These are phyloP conservation scores for Wickerhamiella qilinensis DNA, from an alignment of 805 yeast species.

Conservation along the genomic window DNA sequence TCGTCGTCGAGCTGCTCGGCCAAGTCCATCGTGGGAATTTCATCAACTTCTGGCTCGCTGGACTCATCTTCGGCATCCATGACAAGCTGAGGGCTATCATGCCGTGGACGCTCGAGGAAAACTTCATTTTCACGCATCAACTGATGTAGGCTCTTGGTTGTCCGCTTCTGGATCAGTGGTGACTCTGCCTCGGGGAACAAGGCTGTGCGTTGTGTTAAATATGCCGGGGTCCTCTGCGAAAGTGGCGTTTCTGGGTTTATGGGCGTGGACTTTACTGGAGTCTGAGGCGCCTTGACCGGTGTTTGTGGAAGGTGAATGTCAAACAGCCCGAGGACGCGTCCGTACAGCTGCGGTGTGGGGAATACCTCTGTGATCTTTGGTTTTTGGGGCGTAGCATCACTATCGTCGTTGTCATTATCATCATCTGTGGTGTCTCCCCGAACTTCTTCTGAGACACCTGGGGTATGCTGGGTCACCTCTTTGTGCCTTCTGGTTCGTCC, in stretches of 20 bases:
- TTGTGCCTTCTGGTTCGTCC: too few species aligned
- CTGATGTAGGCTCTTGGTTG: not conserved
- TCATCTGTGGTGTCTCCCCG: not conserved
- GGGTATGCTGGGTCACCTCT: not conserved
- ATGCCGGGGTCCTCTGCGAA: slow-evolving; percentile 7
- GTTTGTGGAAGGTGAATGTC: slow-evolving; percentile 30
- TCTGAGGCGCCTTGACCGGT: slow-evolving; percentile 5
- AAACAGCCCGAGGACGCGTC: slow-evolving; percentile 57
- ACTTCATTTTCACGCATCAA: not conserved
- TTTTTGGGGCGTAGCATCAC: slow-evolving; percentile 4
- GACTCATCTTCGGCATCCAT: not conserved
- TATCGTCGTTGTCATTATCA: not conserved
- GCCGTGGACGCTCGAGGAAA: too few species aligned
- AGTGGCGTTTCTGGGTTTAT: slow-evolving; percentile 6
- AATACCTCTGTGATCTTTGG: slow-evolving; percentile 34
- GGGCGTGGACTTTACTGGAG: slow-evolving; percentile 7
- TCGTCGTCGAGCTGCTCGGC: too few species aligned
- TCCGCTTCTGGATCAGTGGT: not conserved
- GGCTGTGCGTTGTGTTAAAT: slow-evolving; percentile 1
- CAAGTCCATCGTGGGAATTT: not conserved
- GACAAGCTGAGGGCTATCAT: not conserved
- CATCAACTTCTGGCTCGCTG: not conserved
- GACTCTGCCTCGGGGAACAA: not conserved
- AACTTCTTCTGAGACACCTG: not conserved
- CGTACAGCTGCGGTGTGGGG: slow-evolving; percentile 78